Evolutionary conservation across 805 yeast genomes (phyloP), one percentile per base, ranked within the genome.

Genomic region (Maudiozyma saulgeensis): DNA sequence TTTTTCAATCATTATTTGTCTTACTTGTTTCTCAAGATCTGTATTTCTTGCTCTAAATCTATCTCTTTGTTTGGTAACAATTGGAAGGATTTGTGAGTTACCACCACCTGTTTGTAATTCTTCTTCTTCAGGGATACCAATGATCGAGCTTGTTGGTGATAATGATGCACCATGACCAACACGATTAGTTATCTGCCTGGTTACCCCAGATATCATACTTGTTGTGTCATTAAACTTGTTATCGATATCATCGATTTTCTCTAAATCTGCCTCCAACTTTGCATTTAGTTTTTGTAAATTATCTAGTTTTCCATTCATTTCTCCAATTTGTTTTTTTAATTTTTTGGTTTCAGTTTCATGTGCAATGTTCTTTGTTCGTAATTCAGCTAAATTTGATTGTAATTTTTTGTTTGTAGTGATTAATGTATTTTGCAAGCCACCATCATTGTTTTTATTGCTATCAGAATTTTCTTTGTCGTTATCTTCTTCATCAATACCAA

Each of bases 21-120:
- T 81, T 38, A 82, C 59, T 58, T 88, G 95, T 49, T 84, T 84
- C 64, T 91, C 98, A 48, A 93, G 74, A 62, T 87, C 96, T 50
- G 77, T 78, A 59, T 84, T 87, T 48, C 88, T 76, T n/a, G 79
- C 76, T 58, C 95, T 81, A 72, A 90, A 89, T 53, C 99, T 73
- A 66, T 91, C 99, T 64, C 99, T 80, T 69, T 91, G 99, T 61
- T 91, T 90, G 13, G 96, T 89, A 28, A 93, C 80, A 47, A 91
- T 88, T 1, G 95, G 95, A 46, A 91, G 67, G 28, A 90, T 79
- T 4, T 81, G 76, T 12, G 72, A 60, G 47, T 77, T 79, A 7
- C 53, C 56, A 16, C 53, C 47, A 23, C 49, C 48, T 2, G 54
- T 25, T 42, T 58, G 49, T 9, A 53, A 49, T 56, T 58, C 59